phyloP scores from a whole-genome alignment of 495 filamentous ascomycete species.

The Aspergillus cavernicola region DNA sequence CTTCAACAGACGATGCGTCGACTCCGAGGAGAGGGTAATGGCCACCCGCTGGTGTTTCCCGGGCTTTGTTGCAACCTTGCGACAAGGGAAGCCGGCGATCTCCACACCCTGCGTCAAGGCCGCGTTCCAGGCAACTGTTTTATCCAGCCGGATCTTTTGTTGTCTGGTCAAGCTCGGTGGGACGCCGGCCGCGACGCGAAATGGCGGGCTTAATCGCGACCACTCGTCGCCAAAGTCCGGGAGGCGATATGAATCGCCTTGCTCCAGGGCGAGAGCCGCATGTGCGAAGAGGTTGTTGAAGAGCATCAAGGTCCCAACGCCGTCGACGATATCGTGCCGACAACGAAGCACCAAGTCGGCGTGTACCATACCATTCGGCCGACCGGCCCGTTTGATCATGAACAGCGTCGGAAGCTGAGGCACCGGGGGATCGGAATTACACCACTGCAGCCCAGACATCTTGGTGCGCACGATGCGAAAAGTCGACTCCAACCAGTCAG shows the following conservation, averaged over 20 bases:
- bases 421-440: constrained; percentile 38
- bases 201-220: constrained; percentile 24
- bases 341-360: constrained; percentile 40
- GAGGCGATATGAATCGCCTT: neutral
- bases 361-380: constrained; percentile 1
- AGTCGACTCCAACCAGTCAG: constrained; percentile 34
- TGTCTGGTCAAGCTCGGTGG: constrained; percentile 5
- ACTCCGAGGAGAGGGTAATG: constrained; percentile 12
- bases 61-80: neutral
- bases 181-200: constrained; percentile 22
- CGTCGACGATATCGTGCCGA: constrained; percentile 48
- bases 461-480: constrained; percentile 29
- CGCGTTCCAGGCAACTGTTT: constrained; percentile 14
- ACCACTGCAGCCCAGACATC: constrained; percentile 33
- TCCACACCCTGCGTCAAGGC: constrained; percentile 15
- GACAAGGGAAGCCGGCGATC: constrained; percentile 19
- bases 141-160: constrained; percentile 9
- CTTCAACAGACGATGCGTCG: constrained; percentile 10
- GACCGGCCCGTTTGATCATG: constrained; percentile 23
- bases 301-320: constrained; percentile 43
- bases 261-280: constrained; percentile 13
- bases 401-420: constrained; percentile 35
- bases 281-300: constrained; percentile 23
- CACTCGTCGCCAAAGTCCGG: constrained; percentile 20
- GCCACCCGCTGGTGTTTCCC: constrained; percentile 25